These are phyloP conservation scores for Elongisporangium prolatum DNA, from an alignment of 352 stramenopile species.

Conservation along the genomic window DNA sequence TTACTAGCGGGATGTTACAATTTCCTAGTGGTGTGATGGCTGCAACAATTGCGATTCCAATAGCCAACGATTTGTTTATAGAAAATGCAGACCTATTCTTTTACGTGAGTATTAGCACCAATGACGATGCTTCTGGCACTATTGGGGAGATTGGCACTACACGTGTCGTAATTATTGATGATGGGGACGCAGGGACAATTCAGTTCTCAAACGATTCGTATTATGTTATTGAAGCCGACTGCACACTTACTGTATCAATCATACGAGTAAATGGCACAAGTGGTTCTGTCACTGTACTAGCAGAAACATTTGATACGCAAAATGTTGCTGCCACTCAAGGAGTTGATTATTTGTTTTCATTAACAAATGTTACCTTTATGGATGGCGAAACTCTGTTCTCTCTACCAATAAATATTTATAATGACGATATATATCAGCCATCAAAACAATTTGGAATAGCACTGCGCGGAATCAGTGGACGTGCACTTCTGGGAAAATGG, in stretches of 20 bases:
- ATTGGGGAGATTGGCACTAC: conserved; percentile 18
- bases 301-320: conserved; percentile 16
- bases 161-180: conserved; percentile 34
- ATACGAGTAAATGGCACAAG: conserved; percentile 22
- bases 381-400: conserved; percentile 16
- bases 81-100: conserved; percentile 49
- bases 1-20: conserved; percentile 12
- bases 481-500: conserved; percentile 14
- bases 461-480: conserved; percentile 18
- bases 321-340: background rate
- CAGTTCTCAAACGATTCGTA: conserved; percentile 26
- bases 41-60: conserved; percentile 19
- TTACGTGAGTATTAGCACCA: conserved; percentile 23
- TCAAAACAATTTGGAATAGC: conserved; percentile 32
- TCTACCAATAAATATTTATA: conserved; percentile 25
- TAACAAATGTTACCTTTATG: conserved; percentile 11
- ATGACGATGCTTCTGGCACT: conserved; percentile 15
- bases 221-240: conserved; percentile 14
- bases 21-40: conserved; percentile 22
- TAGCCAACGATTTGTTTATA: conserved; percentile 46
- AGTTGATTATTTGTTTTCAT: conserved; percentile 25
- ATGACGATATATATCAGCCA: conserved; percentile 37
- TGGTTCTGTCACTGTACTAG: conserved; percentile 10
- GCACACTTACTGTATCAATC: conserved; percentile 22
- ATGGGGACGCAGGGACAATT: conserved; percentile 40